Conservation (phyloP, 495 filamentous ascomycete species). For the Xylaria bambusicola region DNA sequence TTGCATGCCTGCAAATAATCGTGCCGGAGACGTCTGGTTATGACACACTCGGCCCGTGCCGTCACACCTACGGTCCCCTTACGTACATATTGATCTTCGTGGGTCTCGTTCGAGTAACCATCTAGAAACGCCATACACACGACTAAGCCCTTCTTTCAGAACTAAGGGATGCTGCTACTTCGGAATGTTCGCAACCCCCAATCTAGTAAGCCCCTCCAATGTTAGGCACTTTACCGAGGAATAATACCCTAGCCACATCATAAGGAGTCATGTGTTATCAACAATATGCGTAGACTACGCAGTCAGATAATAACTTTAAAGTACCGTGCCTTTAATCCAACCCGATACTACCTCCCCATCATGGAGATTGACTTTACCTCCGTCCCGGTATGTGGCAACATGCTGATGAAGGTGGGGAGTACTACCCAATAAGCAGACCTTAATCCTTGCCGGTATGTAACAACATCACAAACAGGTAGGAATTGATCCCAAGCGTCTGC, state of each 20-base stretch:
- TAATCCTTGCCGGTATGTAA: conserved; percentile 13
- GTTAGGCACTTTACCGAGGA: background rate
- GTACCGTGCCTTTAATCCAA: conserved; percentile 26
- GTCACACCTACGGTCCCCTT: background rate
- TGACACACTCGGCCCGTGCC: conserved; percentile 5
- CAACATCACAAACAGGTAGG: conserved; percentile 2
- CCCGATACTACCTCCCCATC: conserved; percentile 27
- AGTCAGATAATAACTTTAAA: conserved; percentile 25
- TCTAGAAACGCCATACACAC: background rate
- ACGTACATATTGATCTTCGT: background rate
- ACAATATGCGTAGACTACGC: conserved; percentile 29
- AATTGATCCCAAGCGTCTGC: conserved; percentile 17
- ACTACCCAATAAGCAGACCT: conserved; percentile 12
- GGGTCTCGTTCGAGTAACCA: background rate
- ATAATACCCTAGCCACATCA: conserved; percentile 15
- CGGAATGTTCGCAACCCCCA: background rate
- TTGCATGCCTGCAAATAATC: conserved; percentile 5
- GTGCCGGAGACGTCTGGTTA: conserved; percentile 3
- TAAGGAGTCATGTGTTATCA: conserved; percentile 34
- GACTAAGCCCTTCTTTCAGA: background rate
- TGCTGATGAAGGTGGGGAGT: conserved; percentile 28
- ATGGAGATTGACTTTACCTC: conserved; percentile 24
- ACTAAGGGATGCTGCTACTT: background rate
- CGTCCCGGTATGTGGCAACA: conserved; percentile 18
- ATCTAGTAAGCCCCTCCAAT: background rate